Base-by-base conservation (phyloP, 2,329 filamentous ascomycete species). In the Fonsecaea pedrosoi region DNA sequence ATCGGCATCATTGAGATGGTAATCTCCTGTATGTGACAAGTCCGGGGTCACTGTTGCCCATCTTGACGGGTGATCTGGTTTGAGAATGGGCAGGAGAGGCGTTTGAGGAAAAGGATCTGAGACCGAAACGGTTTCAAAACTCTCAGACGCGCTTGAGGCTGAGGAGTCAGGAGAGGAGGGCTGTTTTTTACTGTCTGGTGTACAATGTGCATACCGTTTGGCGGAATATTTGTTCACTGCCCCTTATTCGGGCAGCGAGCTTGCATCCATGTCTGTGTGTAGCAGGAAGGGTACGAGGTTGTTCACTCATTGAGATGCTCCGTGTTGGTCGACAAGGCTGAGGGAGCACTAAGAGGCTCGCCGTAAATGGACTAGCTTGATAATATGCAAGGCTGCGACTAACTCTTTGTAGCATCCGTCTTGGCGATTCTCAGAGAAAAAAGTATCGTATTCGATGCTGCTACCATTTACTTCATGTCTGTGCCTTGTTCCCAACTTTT, bases 91-190 rank as follows among this genome's bases (percentile, higher is more conserved):
- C 25, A 37, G 59, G 56, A 65, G 58, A 38, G 32, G 50, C 50
- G 57, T 57, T 54, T 60, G 57, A 61, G 56, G 48, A 56, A 50
- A 50, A 61, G 15, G n/a, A 65, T 61, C 48, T 61, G 63, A 61
- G 55, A 61, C 63, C 42, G n/a, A 50, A 25, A 18, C 12, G 25
- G 57, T 61, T 32, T 61, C 63, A 34, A 50, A 61, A 54, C 30
- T 54, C 45, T 25, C 45, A 50, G 12, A 50, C 45, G 25, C 18
- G 13, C 18, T 4, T 25, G 18, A 50, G 45, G 45, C 18, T 10
- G 18, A 25, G 18, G 45, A 25, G 25, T 25, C 25, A 25, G 35
- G 54, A 42, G 55, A 40, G 7, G 45, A 21, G 45, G 18, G 45
- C 45, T 50, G 25, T 25, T 25, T 25, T 50, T 50, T 12, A 3